These are phyloP conservation scores for Fusarium pseudocircinatum DNA, from an alignment of 2,329 filamentous ascomycete species.

Conservation along the genomic window DNA sequence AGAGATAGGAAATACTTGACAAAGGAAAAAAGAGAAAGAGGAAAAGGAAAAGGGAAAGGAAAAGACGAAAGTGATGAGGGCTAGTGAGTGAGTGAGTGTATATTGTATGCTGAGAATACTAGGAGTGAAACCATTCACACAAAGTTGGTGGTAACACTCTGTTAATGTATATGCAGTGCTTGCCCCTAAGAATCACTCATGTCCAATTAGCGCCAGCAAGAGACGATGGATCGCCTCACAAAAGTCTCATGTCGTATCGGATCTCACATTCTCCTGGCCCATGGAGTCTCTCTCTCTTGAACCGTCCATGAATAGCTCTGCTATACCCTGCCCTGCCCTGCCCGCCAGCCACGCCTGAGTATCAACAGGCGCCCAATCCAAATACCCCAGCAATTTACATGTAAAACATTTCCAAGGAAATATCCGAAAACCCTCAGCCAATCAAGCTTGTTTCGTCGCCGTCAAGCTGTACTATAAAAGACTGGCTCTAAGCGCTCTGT, in stretches of 20 bases:
- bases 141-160: conserved; percentile 14
- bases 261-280: conserved; percentile 17
- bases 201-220: conserved; percentile 24
- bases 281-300: not conserved
- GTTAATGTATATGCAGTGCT: conserved; percentile 25
- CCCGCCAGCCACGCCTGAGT: conserved; percentile 33
- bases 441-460: conserved; percentile 20
- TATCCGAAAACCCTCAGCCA: conserved; percentile 13
- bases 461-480: conserved; percentile 1
- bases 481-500: conserved; percentile 40
- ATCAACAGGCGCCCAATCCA: conserved; percentile 41
- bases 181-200: conserved; percentile 4
- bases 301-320: conserved; percentile 1
- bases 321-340: not conserved
- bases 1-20: conserved; percentile 27
- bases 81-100: not conserved
- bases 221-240: conserved; percentile 15
- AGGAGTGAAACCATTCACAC: conserved; percentile 12
- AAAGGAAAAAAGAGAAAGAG: conserved; percentile 18
- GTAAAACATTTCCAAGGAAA: conserved; percentile 16
- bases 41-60: conserved; percentile 16
- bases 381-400: conserved; percentile 2
- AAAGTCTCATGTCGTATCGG: conserved; percentile 27
- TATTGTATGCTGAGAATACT: conserved; percentile 7
- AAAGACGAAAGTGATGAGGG: not conserved